These are phyloP conservation scores for Berberis thunbergii DNA, from an alignment of 164 flowering plant species.

Conservation along the genomic window DNA sequence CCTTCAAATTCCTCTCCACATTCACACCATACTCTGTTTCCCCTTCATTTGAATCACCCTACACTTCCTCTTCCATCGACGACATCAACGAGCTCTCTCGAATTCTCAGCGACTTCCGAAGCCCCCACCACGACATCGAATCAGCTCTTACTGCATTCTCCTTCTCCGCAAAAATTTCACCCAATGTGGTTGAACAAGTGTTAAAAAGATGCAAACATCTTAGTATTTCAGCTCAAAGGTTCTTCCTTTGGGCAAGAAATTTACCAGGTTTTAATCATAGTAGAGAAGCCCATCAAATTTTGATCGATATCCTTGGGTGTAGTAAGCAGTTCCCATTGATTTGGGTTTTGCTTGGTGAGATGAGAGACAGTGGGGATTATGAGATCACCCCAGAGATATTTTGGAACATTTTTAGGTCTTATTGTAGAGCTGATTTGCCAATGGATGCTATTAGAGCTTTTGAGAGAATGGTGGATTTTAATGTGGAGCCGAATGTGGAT, in stretches of 20 bases:
- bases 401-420: conserved; percentile 60
- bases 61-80: background rate
- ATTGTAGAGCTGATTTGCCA: conserved; percentile 67
- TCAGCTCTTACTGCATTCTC: conserved; percentile 31
- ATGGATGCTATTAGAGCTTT: conserved; percentile 70
- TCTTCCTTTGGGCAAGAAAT: conserved; percentile 65
- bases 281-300: conserved; percentile 39
- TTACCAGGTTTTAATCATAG: conserved; percentile 49
- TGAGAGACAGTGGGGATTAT: conserved; percentile 27
- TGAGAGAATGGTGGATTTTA: conserved; percentile 61
- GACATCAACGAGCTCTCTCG: conserved; percentile 61
- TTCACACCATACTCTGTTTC: too few species aligned
- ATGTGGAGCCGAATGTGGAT: conserved; percentile 32
- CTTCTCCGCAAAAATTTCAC: conserved; percentile 31
- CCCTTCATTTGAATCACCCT: background rate
- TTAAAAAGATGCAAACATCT: conserved; percentile 70
- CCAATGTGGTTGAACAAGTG: conserved; percentile 62
- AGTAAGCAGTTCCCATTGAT: conserved; percentile 68
- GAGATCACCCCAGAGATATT: conserved; percentile 43
- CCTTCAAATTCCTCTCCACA: too few species aligned
- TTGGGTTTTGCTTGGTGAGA: conserved; percentile 71
- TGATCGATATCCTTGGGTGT: conserved; percentile 59
- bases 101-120: conserved; percentile 63
- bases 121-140: conserved; percentile 71
- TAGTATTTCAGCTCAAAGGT: conserved; percentile 65